Conservation (phyloP, 768 basidiomycete genomes). For the Suillus tomentosus region DNA sequence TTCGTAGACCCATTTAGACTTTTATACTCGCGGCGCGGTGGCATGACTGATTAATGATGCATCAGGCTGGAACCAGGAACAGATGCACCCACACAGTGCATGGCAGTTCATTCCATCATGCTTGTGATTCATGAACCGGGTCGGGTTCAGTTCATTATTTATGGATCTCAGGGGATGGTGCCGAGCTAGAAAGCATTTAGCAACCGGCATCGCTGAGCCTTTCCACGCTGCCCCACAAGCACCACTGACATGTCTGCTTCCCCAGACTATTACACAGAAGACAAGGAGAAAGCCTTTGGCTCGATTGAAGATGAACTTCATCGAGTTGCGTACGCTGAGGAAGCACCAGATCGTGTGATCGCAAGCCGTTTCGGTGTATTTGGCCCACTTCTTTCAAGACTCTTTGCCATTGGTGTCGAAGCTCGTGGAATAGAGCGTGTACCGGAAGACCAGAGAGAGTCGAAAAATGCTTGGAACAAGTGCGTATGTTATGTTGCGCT, state of each 20-base stretch:
- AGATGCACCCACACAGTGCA: no score
- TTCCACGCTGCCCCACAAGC: not conserved
- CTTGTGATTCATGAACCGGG: no score
- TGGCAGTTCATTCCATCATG: no score
- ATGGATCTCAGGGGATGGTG: no score
- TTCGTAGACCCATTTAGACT: no score
- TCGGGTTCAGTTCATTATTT: no score
- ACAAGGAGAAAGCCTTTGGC: slow-evolving; percentile 25
- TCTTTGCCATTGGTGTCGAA: slow-evolving; percentile 55
- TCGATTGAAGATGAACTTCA: not conserved
- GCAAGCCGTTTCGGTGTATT: slow-evolving; percentile 33
- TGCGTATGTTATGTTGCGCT: slow-evolving; percentile 21
- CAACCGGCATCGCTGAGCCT: not conserved
- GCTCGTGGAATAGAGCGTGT: slow-evolving; percentile 58
- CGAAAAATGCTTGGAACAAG: slow-evolving; percentile 48
- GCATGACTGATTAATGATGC: no score
- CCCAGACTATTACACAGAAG: slow-evolving; percentile 10
- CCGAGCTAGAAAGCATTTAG: no score
- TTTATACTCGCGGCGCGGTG: no score
- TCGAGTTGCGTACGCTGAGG: slow-evolving; percentile 18
- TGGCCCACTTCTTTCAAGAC: slow-evolving; percentile 35
- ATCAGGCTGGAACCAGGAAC: no score
- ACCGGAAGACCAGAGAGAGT: slow-evolving; percentile 48
- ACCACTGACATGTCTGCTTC: slow-evolving; percentile 1
- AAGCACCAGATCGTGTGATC: slow-evolving; percentile 30